These are phyloP conservation scores for Cystobasidium sp. DNA, from an alignment of 1,284 basidiomycete genomes.

Conservation along the genomic window DNA sequence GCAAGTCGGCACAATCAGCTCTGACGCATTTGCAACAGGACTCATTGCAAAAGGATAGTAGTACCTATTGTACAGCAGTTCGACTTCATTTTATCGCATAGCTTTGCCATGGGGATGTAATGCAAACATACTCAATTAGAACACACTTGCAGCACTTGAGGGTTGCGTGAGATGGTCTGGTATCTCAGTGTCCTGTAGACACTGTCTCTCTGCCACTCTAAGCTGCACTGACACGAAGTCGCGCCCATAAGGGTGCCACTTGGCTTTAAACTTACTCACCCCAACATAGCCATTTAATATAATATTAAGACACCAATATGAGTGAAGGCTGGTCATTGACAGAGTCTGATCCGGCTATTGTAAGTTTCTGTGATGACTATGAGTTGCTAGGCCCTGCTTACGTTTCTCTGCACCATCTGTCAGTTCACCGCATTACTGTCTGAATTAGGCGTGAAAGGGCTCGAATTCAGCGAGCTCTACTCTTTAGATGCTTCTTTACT, in stretches of 20 bases:
- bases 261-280: background rate
- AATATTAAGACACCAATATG: background rate
- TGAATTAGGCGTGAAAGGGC: constrained; percentile 60
- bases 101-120: background rate
- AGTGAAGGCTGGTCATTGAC: constrained; percentile 58
- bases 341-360: constrained; percentile 53
- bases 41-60: too few relatives aligned
- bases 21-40: background rate
- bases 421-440: constrained; percentile 59
- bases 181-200: too few relatives aligned
- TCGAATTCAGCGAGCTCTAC: constrained; percentile 67
- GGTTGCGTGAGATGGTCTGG: too few relatives aligned
- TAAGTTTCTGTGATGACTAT: constrained; percentile 1
- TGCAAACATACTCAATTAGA: background rate
- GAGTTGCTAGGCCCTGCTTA: background rate
- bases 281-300: background rate
- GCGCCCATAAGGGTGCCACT: background rate
- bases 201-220: too few relatives aligned
- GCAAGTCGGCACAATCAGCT: background rate
- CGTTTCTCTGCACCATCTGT: constrained; percentile 55
- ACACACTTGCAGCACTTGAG: too few relatives aligned
- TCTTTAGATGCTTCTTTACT: constrained; percentile 77
- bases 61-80: background rate
- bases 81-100: background rate
- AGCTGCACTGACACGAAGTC: background rate